Evolutionary conservation across 331 rosid species (phyloP).

Genomic region (Acacia concinna): DNA sequence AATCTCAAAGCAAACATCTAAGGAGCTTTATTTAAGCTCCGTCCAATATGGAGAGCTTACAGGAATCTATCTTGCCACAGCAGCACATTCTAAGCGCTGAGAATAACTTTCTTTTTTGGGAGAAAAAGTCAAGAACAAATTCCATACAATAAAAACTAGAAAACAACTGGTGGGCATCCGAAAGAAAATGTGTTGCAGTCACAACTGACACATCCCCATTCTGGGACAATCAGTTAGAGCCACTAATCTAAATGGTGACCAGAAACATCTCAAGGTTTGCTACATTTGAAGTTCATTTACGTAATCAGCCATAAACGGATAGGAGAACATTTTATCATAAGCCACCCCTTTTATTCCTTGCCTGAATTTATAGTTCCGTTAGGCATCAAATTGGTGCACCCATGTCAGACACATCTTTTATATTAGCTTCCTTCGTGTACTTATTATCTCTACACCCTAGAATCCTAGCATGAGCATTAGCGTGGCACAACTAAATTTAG

Average conservation of each 20-base stretch:
- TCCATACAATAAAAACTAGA: not conserved
- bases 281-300: not conserved
- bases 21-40: not conserved
- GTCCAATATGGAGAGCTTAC: not conserved
- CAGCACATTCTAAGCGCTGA: not conserved
- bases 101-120: not conserved
- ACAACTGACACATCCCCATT: not conserved
- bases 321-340: not conserved
- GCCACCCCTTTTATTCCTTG: not conserved
- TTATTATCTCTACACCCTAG: slow-evolving; percentile 14
- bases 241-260: not conserved
- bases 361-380: not conserved
- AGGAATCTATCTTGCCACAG: not conserved
- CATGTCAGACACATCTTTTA: not conserved
- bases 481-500: not conserved
- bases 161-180: not conserved
- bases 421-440: not conserved
- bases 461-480: not conserved
- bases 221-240: not conserved
- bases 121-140: not conserved
- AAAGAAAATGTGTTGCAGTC: not conserved
- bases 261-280: not conserved
- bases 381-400: not conserved
- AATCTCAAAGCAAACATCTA: not conserved
- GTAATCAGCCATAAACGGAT: not conserved